Base-by-base conservation (phyloP, 495 filamentous ascomycete genomes). In the Neurospora sp. region DNA sequence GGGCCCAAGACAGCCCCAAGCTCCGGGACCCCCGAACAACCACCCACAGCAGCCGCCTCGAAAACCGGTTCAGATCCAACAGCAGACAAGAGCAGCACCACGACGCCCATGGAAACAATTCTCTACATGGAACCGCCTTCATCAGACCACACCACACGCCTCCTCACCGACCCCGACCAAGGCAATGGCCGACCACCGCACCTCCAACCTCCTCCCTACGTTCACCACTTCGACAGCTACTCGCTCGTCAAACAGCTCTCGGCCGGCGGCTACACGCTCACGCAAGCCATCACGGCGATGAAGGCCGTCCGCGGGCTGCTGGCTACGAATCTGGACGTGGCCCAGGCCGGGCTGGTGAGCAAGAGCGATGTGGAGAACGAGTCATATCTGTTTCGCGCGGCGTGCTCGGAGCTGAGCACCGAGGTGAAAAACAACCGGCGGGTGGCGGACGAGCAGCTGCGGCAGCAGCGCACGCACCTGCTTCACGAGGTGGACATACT, bases 141-240 rank as follows among this genome's bases (percentile, higher is more conserved):
- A 42, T 78, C 77, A 42, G 75, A 84, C 12, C 87, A 72, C 73
- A 39, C 42, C 65, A 9, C 44, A 2, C 68, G 27, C 68, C 65
- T 35, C 59, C 73, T 20, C 47, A 38, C 38, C 14, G 22, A 53
- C 59, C 31, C 68, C 8, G 53, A 40, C 61, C 22, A 70, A 65
- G 16, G 69, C 71, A 69, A 72, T 18, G 37, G 18, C 38, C 47
- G 5, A 22, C 80, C 78, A 74, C 88, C 87, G 20, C 90, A 90
- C 65, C 89, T 97, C 39, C 83, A 89, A 8, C 88, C 93, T 0
- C 87, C 92, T 18, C 92, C 89, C 3, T 95, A 97, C 80, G 89
- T 97, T 14, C 96, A 99, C 83, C 93, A 98, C 83, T 99, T 99
- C 80, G 96, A 99, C 82, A 97, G 91, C 20, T 98, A 94, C 77